Evolutionary conservation across 2,329 filamentous ascomycete genomes (phyloP), one percentile per base, ranked within the genome.

Genomic region (Blastomyces emzantsi): DNA sequence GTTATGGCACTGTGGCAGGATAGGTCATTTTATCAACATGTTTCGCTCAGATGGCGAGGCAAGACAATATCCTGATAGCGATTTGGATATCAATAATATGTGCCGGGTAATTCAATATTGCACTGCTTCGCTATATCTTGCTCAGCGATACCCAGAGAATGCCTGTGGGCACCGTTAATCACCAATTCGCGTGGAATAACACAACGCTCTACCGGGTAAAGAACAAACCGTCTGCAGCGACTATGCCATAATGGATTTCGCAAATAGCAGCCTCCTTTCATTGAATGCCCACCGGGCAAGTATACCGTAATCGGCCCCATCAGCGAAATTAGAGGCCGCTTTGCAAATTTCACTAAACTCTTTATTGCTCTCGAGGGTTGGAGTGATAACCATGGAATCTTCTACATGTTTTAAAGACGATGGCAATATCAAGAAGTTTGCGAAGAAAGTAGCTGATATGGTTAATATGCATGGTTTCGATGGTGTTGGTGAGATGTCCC

Each of bases 321-420:
- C 1, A 70, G 74, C 0, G 77, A 80, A 3, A 77, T 85, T 55
- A 81, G 84, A 22, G 74, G 75, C 33, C 76, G 83, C 25, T 87
- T 85, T 63, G 71, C 78, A 15, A 71, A 80, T 0, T 78, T 78
- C 33, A 86, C 86, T 25, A 86, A 88, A 67, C 74, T 91, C 28
- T 81, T 87, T 75, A 79, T 89, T 49, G 86, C 87, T 22, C 83
- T 90, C 66, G 87, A 87, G 8, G 87, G 87, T 57, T 90, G 87
- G 87, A 86, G 86, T 0, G 84, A 88, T 65, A 85, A 9, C 81
- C 1, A 71, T 72, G 13, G 86, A 85, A 0, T 90, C 87, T 67
- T 78, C 80, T 1, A 71, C 64, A 1, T 87, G 82, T 0, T 84
- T 85, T 1, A 79, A 77, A 60, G 79, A 80, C 3, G 78, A 82